phyloP scores from a whole-genome alignment of 2,329 filamentous ascomycete species.

The Neofusicoccum cordaticola region DNA sequence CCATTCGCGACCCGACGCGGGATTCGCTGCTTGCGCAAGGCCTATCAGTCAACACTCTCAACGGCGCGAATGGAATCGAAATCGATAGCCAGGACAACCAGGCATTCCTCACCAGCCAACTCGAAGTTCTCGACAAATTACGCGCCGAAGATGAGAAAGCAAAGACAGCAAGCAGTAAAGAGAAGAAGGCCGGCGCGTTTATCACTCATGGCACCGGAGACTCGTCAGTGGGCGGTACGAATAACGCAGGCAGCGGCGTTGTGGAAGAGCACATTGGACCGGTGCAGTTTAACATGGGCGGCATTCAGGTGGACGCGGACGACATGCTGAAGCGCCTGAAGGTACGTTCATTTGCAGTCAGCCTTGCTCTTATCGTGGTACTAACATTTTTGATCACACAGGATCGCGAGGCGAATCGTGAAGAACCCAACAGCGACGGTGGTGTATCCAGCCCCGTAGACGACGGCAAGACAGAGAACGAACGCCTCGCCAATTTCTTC shows the following conservation, averaged over 20 bases:
- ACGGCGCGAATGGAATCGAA: slow-evolving; percentile 54
- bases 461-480: slow-evolving; percentile 37
- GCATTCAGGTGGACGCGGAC: slow-evolving; percentile 92
- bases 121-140: slow-evolving; percentile 69
- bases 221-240: neutral
- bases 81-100: slow-evolving; percentile 72
- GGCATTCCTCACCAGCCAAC: slow-evolving; percentile 71
- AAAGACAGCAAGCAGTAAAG: slow-evolving; percentile 42
- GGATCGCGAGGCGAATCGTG: slow-evolving; percentile 37
- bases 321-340: slow-evolving; percentile 86
- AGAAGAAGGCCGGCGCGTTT: slow-evolving; percentile 32
- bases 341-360: slow-evolving; percentile 48
- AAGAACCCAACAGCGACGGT: slow-evolving; percentile 25
- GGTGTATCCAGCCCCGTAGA: slow-evolving; percentile 25
- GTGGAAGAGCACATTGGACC: slow-evolving; percentile 72
- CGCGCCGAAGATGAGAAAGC: slow-evolving; percentile 59
- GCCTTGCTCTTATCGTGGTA: neutral
- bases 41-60: slow-evolving; percentile 34
- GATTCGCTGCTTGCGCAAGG: slow-evolving; percentile 58
- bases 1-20: slow-evolving; percentile 71
- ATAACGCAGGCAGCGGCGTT: slow-evolving; percentile 29
- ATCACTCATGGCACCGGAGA: slow-evolving; percentile 11
- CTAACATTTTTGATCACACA: slow-evolving; percentile 14
- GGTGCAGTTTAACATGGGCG: slow-evolving; percentile 97
- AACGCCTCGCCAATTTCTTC: slow-evolving; percentile 40